These are phyloP conservation scores for Puccinia hordei DNA, from an alignment of 1,284 basidiomycete genomes.

Conservation along the genomic window DNA sequence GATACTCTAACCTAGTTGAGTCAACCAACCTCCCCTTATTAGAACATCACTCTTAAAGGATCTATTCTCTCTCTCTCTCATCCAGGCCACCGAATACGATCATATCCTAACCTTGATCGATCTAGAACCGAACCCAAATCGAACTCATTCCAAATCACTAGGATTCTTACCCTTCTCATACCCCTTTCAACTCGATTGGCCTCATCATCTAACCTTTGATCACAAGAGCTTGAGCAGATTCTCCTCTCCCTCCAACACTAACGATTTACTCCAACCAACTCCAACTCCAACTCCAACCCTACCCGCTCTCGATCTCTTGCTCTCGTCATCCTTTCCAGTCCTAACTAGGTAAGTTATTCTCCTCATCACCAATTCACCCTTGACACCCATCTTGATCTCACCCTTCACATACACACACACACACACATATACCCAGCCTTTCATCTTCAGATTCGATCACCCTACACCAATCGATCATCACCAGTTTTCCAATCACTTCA, in stretches of 20 bases:
- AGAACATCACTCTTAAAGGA: neutral
- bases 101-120: neutral
- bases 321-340: neutral
- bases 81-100: neutral
- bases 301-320: neutral
- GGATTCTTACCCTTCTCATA: slow-evolving; percentile 3
- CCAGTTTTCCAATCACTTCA: neutral
- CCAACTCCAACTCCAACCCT: neutral
- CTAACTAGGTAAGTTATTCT: neutral
- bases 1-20: neutral
- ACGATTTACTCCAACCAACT: too few relatives aligned
- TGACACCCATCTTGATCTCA: too few relatives aligned
- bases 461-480: neutral
- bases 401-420: neutral
- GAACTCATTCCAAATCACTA: neutral
- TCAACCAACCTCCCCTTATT: neutral
- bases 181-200: neutral
- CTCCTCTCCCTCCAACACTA: neutral
- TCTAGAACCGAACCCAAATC: neutral
- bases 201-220: slow-evolving; percentile 1
- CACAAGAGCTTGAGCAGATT: neutral
- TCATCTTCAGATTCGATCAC: slow-evolving; percentile 3
- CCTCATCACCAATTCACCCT: too few relatives aligned
- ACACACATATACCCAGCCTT: neutral
- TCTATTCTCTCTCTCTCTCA: too few relatives aligned